Conservation (phyloP, 2,329 filamentous ascomycete genomes). For the Colletotrichum sp. region DNA sequence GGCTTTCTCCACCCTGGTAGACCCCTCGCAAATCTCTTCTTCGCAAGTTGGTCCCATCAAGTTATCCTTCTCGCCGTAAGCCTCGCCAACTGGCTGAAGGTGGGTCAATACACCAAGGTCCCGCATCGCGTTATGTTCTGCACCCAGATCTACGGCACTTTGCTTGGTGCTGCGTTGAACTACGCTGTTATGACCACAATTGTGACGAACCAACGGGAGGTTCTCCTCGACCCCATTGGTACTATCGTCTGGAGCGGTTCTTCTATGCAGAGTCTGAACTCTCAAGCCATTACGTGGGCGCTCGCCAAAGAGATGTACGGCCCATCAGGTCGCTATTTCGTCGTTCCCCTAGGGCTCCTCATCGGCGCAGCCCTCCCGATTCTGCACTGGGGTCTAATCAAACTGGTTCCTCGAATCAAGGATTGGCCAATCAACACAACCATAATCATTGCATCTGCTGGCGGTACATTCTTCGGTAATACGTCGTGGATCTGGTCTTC, state of each 20-base stretch:
- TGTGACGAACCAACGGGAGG: constrained; percentile 42
- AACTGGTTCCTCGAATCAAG: constrained; percentile 25
- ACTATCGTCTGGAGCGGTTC: constrained; percentile 53
- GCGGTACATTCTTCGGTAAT: constrained; percentile 42
- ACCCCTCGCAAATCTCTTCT: constrained; percentile 48
- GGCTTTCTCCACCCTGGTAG: constrained; percentile 47
- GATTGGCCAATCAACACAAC: constrained; percentile 39
- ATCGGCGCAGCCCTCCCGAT: constrained; percentile 47
- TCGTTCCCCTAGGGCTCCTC: constrained; percentile 42
- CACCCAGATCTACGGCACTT: constrained; percentile 44
- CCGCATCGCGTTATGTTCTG: constrained; percentile 42
- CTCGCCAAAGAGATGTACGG: constrained; percentile 48
- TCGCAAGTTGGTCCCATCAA: constrained; percentile 38
- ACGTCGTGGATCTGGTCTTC: constrained; percentile 37
- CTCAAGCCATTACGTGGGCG: constrained; percentile 31
- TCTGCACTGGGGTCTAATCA: constrained; percentile 32
- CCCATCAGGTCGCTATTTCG: constrained; percentile 37
- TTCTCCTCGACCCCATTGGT: constrained; percentile 43
- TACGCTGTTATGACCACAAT: constrained; percentile 52
- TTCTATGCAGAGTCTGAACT: constrained; percentile 51
- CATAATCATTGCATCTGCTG: constrained; percentile 45
- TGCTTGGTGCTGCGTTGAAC: constrained; percentile 48
- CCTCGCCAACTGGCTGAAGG: constrained; percentile 33
- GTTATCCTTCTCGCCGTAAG: constrained; percentile 36
- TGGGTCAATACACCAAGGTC: constrained; percentile 41